Evolutionary conservation across 345 rosid genomes (phyloP), one percentile per base, ranked within the genome.

Genomic region (Corymbia maculata): DNA sequence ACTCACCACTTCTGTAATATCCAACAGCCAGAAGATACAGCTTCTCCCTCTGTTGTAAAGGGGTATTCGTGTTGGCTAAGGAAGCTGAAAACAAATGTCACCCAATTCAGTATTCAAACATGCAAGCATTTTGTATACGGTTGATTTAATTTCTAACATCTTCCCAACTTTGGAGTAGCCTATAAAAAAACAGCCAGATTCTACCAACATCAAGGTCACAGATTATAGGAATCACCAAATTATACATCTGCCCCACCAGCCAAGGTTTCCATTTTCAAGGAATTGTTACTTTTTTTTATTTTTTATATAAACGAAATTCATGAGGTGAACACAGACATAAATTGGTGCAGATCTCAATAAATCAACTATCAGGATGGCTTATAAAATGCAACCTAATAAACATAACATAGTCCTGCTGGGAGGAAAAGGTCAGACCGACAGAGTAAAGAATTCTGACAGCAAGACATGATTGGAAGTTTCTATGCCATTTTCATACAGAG

Each of bases 1-100:
- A 94, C 51, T 95, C 95, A 45, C 95, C 93, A 86, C 92, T 93
- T 91, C 98, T 93, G 91, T 92, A 96, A 92, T 93, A 94, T 15
- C 98, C 98, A 85, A 94, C 89, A 49, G 97, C 98, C 88, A 96
- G 95, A 66, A 95, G 98, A 93, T 96, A 96, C 32, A 95, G 90
- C 90, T 95, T 93, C 93, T 96, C 98, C 85, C 94, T 93, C 91
- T 86, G 88, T 87, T 92, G 93, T 90, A 92, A 52, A n/a, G 95
- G 91, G 89, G 90, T 90, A 85, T 89, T 89, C 21, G 91, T 88
- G 89, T 86, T 91, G 86, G 91, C 89, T 70, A 90, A 86, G 45
- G 92, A 90, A 88, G 93, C 95, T 94, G 91, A 91, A 88, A 47
- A 91, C 8, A 10, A 49, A 75, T 75, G 82, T 70, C 26, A 6